These are phyloP conservation scores for Sarocladiaceae sp. DNA, from an alignment of 2,329 filamentous ascomycete species.

Conservation along the genomic window DNA sequence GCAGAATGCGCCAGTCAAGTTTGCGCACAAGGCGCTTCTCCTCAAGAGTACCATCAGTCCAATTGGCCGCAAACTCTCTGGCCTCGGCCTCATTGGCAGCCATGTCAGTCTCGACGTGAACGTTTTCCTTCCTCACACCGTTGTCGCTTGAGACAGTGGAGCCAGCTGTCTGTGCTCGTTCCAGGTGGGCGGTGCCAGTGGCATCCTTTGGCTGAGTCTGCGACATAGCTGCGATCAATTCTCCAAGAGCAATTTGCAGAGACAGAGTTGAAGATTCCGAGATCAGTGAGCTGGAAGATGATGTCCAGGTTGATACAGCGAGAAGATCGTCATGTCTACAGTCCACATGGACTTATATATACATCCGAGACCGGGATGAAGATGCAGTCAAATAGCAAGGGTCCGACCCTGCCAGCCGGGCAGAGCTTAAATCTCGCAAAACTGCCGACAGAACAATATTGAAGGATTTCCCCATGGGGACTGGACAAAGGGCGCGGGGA, in stretches of 20 bases:
- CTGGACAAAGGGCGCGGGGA: neutral
- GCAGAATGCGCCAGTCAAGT: constrained; percentile 13
- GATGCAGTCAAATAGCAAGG: neutral
- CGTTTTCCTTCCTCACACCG: neutral
- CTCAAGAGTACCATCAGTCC: constrained; percentile 10
- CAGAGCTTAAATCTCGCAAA: neutral
- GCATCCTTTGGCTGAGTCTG: neutral
- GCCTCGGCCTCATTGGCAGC: neutral
- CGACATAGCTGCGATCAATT: neutral
- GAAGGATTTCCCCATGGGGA: constrained; percentile 1
- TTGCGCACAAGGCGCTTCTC: constrained; percentile 13
- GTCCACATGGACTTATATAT: neutral
- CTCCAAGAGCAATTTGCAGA: no score
- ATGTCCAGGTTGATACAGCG: no score
- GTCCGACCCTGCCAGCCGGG: neutral
- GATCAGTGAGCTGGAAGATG: no score
- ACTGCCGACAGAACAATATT: neutral
- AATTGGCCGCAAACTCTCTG: neutral
- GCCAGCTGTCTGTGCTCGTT: neutral
- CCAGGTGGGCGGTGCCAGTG: neutral
- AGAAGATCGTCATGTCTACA: no score
- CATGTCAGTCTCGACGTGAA: neutral
- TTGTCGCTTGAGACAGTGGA: neutral
- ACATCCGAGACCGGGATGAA: neutral
- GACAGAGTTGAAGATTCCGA: no score